These are phyloP conservation scores for Oenanthe sinensis DNA, from an alignment of 129 eudicot species.

Conservation along the genomic window DNA sequence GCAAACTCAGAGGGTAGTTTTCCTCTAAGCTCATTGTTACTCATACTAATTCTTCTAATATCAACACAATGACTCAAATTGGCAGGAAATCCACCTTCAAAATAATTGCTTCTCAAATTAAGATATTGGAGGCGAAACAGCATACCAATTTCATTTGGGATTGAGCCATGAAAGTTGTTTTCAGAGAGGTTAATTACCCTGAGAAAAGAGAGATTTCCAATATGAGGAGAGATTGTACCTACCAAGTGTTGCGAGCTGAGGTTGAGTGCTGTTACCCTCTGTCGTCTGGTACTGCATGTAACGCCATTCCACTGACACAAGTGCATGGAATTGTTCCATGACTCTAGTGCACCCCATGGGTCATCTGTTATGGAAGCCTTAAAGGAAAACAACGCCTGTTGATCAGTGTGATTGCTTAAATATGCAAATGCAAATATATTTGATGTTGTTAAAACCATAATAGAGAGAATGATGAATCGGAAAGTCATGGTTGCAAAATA, in stretches of 20 bases:
- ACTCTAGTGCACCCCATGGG: slow-evolving; percentile 10
- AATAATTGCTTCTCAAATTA: background rate
- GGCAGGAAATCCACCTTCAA: background rate
- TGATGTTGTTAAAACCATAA: no score
- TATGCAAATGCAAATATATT: no score
- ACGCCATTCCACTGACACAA: slow-evolving; percentile 31
- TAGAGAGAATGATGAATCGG: no score
- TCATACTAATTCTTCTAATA: background rate
- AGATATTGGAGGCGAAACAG: background rate
- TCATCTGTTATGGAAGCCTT: slow-evolving; percentile 8
- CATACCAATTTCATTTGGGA: slow-evolving; percentile 1
- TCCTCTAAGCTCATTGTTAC: background rate
- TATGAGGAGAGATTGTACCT: slow-evolving; percentile 27
- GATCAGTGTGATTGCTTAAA: slow-evolving; percentile 4
- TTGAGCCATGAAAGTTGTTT: background rate
- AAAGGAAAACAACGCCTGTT: slow-evolving; percentile 17
- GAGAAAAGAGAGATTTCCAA: slow-evolving; percentile 32
- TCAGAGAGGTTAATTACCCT: background rate
- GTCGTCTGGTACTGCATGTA: slow-evolving; percentile 18
- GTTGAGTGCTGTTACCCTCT: slow-evolving; percentile 13
- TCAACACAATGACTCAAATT: background rate
- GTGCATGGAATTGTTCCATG: slow-evolving; percentile 25
- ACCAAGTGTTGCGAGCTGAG: slow-evolving; percentile 12
- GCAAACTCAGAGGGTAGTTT: background rate
- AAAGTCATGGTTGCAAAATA: no score